Evolutionary conservation across 2,329 filamentous ascomycete species (phyloP).

Genomic region (Helotiales sp.): DNA sequence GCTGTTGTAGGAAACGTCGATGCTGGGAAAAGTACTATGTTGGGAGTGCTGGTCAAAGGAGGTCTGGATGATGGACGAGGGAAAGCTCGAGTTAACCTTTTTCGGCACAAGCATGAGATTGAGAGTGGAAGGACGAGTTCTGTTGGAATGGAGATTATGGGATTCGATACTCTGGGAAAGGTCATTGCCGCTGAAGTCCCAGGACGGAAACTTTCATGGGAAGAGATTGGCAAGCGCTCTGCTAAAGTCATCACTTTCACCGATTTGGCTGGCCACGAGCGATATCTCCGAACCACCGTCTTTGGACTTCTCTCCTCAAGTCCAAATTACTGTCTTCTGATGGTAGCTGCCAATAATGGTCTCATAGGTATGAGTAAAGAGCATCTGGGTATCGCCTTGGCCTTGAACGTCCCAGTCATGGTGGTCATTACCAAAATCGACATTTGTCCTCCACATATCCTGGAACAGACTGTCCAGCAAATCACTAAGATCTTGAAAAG

Average conservation of each 20-base stretch:
- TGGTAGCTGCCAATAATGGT: slow-evolving; percentile 98
- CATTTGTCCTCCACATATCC: slow-evolving; percentile 93
- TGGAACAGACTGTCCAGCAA: slow-evolving; percentile 91
- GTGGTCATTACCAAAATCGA: slow-evolving; percentile 98
- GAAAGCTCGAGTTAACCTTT: slow-evolving; percentile 91
- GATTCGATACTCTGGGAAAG: slow-evolving; percentile 86
- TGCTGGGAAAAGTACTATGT: slow-evolving; percentile 94
- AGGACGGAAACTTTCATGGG: slow-evolving; percentile 90
- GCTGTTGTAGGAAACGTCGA: slow-evolving; percentile 98
- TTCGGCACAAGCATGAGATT: slow-evolving; percentile 97
- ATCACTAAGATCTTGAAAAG: slow-evolving; percentile 93
- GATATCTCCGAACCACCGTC: slow-evolving; percentile 93
- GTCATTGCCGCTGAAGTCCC: slow-evolving; percentile 82
- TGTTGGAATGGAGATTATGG: slow-evolving; percentile 99
- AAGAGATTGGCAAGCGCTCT: slow-evolving; percentile 93
- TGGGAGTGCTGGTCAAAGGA: slow-evolving; percentile 94
- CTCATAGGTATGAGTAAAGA: slow-evolving; percentile 98
- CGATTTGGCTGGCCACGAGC: slow-evolving; percentile 93
- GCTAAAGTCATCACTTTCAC: slow-evolving; percentile 97
- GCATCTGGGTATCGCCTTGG: slow-evolving; percentile 91
- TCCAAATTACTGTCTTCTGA: slow-evolving; percentile 95
- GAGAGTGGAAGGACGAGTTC: slow-evolving; percentile 95
- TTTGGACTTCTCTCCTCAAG: slow-evolving; percentile 94
- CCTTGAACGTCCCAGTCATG: slow-evolving; percentile 96
- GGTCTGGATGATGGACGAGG: slow-evolving; percentile 93